Evolutionary conservation across 2,329 filamentous ascomycete species (phyloP), one percentile per base, ranked within the genome.

Genomic region (Pestalotiopsis sp.): DNA sequence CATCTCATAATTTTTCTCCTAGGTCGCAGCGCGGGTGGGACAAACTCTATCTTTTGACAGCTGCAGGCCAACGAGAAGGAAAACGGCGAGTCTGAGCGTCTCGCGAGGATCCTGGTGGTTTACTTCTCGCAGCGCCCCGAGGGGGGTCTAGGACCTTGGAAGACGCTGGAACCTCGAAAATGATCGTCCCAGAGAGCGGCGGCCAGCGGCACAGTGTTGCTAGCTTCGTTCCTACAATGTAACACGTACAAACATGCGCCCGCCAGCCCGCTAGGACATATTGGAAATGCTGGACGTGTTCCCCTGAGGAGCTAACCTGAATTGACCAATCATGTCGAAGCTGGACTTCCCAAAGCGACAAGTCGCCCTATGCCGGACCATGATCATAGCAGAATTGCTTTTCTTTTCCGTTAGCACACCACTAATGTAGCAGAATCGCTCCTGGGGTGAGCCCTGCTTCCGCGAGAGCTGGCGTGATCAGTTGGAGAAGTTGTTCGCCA

Each of bases 11-110:
- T n/a, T 36, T 36, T 64, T 64, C 40, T 64, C 61, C 61, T 64
- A 49, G 38, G 61, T 64, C 61, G 38, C 25, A 64, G 41, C 61
- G 41, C 12, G 61, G 40, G 61, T 64, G 61, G 61, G 36, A 64
- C 61, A 31, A 64, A 64, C 38, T 64, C 38, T 64, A 64, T 64
- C 61, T 64, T 62, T 62, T 62, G 61, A 64, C 61, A 64, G 38
- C 61, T 64, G 61, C 61, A 64, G 61, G 41, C 45, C 45, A 52
- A 52, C 38, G 61, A 52, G 25, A 64, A 40, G 40, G 36, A 62
- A 62, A 20, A 27, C 14, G 59, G n/a, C 59, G 59, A 62, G 59
- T 40, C 59, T 40, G 59, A 61, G 59, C 59, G 57, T 59, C 57
- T 40, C 36, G n/a, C 36, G n/a, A 36, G 31, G 27, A 17, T 31